Base-by-base conservation (phyloP, 306 rosid genomes). In the Sicyos baderoa region DNA sequence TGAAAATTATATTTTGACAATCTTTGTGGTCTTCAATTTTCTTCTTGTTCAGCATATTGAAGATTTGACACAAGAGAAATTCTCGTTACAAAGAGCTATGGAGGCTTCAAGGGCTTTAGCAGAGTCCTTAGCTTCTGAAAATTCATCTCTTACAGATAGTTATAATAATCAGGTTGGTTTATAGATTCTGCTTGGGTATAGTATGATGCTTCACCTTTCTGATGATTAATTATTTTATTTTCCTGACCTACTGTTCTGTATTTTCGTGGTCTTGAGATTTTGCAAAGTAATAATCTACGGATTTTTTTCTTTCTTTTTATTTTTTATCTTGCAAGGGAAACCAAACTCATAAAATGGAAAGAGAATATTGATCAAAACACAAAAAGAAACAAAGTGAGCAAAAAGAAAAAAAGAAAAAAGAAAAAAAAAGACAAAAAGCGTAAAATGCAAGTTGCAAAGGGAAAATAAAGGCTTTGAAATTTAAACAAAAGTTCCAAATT, bases 51-150 rank as follows among this genome's bases (percentile, higher is more conserved):
- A 94, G 99, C 91, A 94, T 82, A 94, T 90, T 82, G 99, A 94
- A 82, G 99, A 94, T 83, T 75, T 94, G 80, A 94, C 99, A 0
- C 91, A 86, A 76, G 97, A 94, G 63, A 94, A 94, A 16, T 94
- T 90, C 77, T 88, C 99, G 48, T 68, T 90, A 75, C 97, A 94
- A 86, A 88, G 92, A 37, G 95, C 86, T 79, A 85, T 94, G 42
- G 97, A 90, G 49, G 88, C 96, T 79, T 85, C 97, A 29, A 88
- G 76, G 80, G 70, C 78, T 56, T 78, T 94, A 64, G 87, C 96
- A 2, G 97, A 90, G 83, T 90, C 97, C 27, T 80, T 94, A 74
- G 99, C 96, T 72, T 54, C 97, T 77, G 99, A 94, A 83, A 94
- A 94, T 84, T 90, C 99, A 73, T 90, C 99, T 75, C 68, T 90